Conservation (phyloP, 441 rosid species). For the Pelargonium exstipulatum region DNA sequence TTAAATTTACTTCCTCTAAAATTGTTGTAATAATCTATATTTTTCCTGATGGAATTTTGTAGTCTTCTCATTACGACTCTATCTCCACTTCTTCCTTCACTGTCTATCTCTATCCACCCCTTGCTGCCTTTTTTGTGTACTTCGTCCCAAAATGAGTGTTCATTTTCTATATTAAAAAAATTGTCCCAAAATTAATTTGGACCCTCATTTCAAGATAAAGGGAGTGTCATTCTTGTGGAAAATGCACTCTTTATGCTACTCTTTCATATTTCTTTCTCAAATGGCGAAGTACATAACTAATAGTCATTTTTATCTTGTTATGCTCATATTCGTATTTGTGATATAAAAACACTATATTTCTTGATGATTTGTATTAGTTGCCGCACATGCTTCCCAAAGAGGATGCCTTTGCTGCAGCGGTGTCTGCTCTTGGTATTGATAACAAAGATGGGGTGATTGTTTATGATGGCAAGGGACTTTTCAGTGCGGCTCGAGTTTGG, state of each 20-base stretch:
- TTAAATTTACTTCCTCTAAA: neutral
- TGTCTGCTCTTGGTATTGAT: conserved; percentile 8
- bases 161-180: too few relatives aligned
- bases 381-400: conserved; percentile 7
- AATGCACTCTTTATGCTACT: neutral
- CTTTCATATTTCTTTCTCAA: neutral
- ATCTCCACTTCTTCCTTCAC: too few relatives aligned
- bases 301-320: neutral
- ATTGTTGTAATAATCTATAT: neutral
- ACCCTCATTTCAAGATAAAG: too few relatives aligned
- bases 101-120: too few relatives aligned
- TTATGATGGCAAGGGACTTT: conserved; percentile 29
- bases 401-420: conserved; percentile 1
- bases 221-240: neutral
- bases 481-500: conserved; percentile 32
- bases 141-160: too few relatives aligned
- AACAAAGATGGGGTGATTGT: conserved; percentile 27
- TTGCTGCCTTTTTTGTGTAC: too few relatives aligned
- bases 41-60: neutral
- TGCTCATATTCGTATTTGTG: neutral
- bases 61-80: neutral
- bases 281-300: neutral
- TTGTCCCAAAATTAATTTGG: too few relatives aligned
- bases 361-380: conserved; percentile 9
- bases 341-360: neutral